Evolutionary conservation across 352 stramenopile species (phyloP).

Genomic region (Pythium aristosporum): DNA sequence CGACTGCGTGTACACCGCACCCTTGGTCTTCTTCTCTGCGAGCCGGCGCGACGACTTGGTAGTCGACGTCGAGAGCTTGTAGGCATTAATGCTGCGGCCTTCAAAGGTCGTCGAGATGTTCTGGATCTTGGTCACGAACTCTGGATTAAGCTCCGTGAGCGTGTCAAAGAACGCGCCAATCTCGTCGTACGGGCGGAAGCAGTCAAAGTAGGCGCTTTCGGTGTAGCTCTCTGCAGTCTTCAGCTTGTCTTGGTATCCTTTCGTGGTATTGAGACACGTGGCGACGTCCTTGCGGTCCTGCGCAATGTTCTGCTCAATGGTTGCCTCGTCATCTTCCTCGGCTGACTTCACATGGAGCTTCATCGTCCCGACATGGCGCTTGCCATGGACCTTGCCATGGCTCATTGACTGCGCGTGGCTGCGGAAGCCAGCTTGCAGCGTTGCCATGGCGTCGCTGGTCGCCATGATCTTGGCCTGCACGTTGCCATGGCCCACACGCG

Average conservation of each 20-base stretch:
- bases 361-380: neutral
- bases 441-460: slow-evolving; percentile 14
- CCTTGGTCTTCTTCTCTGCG: too few species aligned
- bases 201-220: slow-evolving; percentile 36
- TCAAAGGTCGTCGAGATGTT: slow-evolving; percentile 25
- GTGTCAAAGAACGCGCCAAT: slow-evolving; percentile 27
- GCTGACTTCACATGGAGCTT: slow-evolving; percentile 30
- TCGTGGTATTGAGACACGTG: slow-evolving; percentile 44
- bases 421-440: neutral
- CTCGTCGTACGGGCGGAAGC: slow-evolving; percentile 30
- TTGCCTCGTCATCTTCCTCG: neutral
- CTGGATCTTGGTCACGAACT: slow-evolving; percentile 30
- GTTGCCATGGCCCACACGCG: neutral
- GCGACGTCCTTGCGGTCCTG: slow-evolving; percentile 47
- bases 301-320: slow-evolving; percentile 29
- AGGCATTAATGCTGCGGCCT: slow-evolving; percentile 25
- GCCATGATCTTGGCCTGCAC: slow-evolving; percentile 20
- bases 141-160: slow-evolving; percentile 26
- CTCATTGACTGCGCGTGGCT: too few species aligned
- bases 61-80: slow-evolving; percentile 26
- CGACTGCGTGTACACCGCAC: slow-evolving; percentile 21
- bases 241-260: slow-evolving; percentile 46
- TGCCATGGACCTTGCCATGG: too few species aligned
- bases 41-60: slow-evolving; percentile 3
- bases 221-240: slow-evolving; percentile 16